Percentiles rank a stretch among this genome's conserved stretches.
Conservation (phyloP, 2,329 filamentous ascomycete species). For the Monilinia polystroma region DNA sequence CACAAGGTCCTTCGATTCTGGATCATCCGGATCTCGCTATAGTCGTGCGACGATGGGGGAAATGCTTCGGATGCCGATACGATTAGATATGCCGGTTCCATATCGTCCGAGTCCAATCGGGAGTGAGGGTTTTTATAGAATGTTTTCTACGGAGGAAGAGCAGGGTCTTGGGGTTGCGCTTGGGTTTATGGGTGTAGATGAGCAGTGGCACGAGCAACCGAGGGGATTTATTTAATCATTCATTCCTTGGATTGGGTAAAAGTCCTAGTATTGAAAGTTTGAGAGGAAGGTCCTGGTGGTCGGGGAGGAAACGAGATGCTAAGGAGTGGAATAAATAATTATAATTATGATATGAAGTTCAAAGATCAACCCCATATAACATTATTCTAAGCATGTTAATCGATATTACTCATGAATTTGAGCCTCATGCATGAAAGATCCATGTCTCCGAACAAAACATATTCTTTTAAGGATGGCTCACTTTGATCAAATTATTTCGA, state of each 20-base stretch:
- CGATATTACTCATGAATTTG: not conserved
- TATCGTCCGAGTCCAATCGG: not conserved
- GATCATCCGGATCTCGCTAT: not conserved
- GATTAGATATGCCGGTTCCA: not conserved
- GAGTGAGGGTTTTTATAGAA: not conserved
- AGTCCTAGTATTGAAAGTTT: not conserved
- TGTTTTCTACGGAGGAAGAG: not conserved
- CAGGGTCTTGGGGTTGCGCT: not conserved
- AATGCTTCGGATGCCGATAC: not conserved
- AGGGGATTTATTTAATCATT: not conserved
- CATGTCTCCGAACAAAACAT: too few species aligned
- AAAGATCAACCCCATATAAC: not conserved
- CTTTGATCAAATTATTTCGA: too few species aligned
- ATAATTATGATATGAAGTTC: not conserved
- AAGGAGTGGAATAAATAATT: not conserved
- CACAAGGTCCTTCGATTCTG: not conserved
- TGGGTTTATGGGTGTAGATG: not conserved
- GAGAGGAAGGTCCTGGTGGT: not conserved
- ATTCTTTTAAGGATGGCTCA: too few species aligned
- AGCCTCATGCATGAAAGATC: too few species aligned
- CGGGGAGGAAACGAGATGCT: too few species aligned
- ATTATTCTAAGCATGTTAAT: not conserved
- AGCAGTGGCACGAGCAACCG: not conserved
- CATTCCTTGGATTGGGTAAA: not conserved
- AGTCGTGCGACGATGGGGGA: slow-evolving; percentile 6